Evolutionary conservation across 495 filamentous ascomycete species (phyloP).

Genomic region (Aspergillus affinis): DNA sequence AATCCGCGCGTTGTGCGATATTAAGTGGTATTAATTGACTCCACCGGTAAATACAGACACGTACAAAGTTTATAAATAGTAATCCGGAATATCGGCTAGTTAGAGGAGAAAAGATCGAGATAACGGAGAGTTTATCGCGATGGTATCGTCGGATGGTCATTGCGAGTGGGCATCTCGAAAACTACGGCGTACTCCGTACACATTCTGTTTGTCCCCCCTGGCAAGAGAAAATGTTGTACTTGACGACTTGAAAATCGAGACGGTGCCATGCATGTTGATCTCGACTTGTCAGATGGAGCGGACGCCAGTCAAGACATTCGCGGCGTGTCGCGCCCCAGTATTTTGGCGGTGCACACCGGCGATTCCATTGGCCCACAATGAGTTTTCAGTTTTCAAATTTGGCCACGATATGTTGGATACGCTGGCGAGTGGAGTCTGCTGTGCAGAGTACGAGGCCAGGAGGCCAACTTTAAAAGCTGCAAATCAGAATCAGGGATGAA

Average conservation of each 20-base stretch:
- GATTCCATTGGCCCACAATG: neutral
- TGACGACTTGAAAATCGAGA: too few species aligned
- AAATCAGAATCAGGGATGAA: neutral
- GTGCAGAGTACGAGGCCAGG: too few species aligned
- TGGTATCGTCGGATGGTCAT: neutral
- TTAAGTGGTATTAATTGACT: neutral
- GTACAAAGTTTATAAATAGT: neutral
- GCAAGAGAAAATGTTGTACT: neutral
- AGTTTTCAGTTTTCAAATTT: neutral
- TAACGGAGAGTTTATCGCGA: neutral
- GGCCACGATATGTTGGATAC: neutral
- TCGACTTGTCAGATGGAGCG: neutral
- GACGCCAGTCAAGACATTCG: neutral
- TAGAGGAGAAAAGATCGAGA: neutral
- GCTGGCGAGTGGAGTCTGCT: too few species aligned
- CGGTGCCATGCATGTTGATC: neutral
- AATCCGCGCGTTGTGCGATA: neutral
- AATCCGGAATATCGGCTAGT: neutral
- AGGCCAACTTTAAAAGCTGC: neutral
- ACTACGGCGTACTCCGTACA: too few species aligned
- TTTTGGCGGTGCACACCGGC: neutral
- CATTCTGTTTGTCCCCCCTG: neutral
- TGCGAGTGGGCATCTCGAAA: too few species aligned
- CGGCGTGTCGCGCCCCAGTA: neutral
- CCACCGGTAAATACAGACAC: neutral